A percentile compares a stretch with the other conserved stretches of the same genome.
phyloP scores from a whole-genome alignment of 805 yeast species.

The Teunomyces panamensis region DNA sequence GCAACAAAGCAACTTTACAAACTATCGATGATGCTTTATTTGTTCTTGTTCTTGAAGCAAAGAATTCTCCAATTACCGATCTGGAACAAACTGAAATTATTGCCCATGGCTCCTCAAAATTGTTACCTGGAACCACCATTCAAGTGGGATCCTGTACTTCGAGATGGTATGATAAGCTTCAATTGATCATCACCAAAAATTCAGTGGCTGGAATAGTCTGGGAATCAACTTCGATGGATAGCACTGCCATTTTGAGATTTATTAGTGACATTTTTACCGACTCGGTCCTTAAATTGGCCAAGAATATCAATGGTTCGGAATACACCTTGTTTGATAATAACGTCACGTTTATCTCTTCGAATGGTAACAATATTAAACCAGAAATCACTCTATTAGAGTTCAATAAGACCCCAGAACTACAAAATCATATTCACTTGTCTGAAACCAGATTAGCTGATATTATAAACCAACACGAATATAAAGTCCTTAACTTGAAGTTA shows the following conservation, averaged over 20 bases:
- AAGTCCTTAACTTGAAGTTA: conserved; percentile 37
- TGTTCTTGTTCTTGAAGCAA: conserved; percentile 48
- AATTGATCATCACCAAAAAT: conserved; percentile 51
- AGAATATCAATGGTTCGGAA: conserved; percentile 55
- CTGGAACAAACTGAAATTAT: conserved; percentile 48
- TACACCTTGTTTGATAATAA: conserved; percentile 49
- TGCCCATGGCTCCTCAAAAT: conserved; percentile 49
- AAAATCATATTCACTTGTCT: conserved; percentile 49
- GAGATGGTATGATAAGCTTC: conserved; percentile 59
- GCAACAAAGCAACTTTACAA: conserved; percentile 35
- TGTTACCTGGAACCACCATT: conserved; percentile 41
- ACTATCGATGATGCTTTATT: conserved; percentile 50
- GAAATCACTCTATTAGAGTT: conserved; percentile 27
- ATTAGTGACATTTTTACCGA: conserved; percentile 59
- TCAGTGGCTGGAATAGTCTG: conserved; percentile 59
- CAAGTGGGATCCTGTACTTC: conserved; percentile 59
- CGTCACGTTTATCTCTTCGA: conserved; percentile 35
- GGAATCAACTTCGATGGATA: conserved; percentile 58
- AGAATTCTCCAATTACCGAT: conserved; percentile 43
- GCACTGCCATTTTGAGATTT: conserved; percentile 55
- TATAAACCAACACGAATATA: conserved; percentile 56
- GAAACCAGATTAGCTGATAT: conserved; percentile 59
- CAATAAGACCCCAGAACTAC: conserved; percentile 44
- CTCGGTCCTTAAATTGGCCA: conserved; percentile 53
- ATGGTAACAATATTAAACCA: conserved; percentile 38